phyloP scores from a whole-genome alignment of 352 stramenopile genomes.

The Globisporangium cylindrosporum region DNA sequence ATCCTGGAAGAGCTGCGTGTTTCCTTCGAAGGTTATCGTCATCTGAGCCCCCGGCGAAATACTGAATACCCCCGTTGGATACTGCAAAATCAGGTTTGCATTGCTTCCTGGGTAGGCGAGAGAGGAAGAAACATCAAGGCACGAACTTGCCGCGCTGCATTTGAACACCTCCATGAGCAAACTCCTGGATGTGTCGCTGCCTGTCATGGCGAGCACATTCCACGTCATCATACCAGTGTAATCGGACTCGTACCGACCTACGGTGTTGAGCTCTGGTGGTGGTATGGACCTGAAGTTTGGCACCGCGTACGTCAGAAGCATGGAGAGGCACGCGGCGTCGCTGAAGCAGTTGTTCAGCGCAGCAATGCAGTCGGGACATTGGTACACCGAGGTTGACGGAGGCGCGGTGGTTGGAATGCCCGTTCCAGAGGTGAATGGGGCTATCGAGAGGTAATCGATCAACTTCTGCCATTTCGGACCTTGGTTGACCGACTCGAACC shows the following conservation, averaged over 20 bases:
- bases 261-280: neutral
- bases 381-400: neutral
- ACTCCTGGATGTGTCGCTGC: neutral
- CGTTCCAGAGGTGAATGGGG: neutral
- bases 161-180: slow-evolving; percentile 11
- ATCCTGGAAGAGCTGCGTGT: neutral
- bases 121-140: neutral
- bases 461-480: slow-evolving; percentile 4
- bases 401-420: neutral
- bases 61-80: neutral
- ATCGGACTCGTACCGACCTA: neutral
- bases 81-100: neutral
- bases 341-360: neutral
- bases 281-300: neutral
- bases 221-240: neutral
- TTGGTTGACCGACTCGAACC: slow-evolving; percentile 8
- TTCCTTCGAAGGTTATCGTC: neutral
- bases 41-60: neutral
- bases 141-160: neutral
- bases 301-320: neutral
- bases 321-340: neutral
- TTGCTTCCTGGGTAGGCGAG: neutral
- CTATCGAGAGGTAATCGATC: neutral
- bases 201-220: neutral
- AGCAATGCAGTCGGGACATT: neutral